A percentile compares a stretch with the other conserved stretches of the same genome.
These are phyloP conservation scores for Plenodomus lindquistii DNA, from an alignment of 2,329 filamentous ascomycete species.

Conservation along the genomic window DNA sequence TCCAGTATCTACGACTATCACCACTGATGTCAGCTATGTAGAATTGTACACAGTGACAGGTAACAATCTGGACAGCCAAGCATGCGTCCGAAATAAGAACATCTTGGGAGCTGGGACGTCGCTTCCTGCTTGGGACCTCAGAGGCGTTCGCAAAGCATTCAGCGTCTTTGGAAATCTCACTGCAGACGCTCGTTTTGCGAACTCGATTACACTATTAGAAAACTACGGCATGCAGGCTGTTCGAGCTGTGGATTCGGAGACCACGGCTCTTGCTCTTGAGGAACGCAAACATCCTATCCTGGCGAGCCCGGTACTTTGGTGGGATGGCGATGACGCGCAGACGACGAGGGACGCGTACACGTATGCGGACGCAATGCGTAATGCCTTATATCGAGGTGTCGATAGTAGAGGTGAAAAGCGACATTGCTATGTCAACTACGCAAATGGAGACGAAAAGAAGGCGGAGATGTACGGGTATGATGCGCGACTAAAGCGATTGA, in stretches of 20 bases:
- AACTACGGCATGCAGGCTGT: slow-evolving; percentile 28
- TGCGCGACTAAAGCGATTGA: slow-evolving; percentile 27
- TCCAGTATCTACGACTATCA: slow-evolving; percentile 5
- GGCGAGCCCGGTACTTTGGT: slow-evolving; percentile 18
- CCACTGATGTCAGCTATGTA: slow-evolving; percentile 15
- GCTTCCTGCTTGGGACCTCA: slow-evolving; percentile 19
- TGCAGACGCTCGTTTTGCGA: slow-evolving; percentile 21
- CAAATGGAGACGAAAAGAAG: slow-evolving; percentile 31
- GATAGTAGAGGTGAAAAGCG: slow-evolving; percentile 11
- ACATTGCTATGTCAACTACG: slow-evolving; percentile 42
- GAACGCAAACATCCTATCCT: slow-evolving; percentile 42
- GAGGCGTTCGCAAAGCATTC: slow-evolving; percentile 18
- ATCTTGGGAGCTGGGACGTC: slow-evolving; percentile 17
- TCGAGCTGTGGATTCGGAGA: slow-evolving; percentile 4
- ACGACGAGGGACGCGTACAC: slow-evolving; percentile 12
- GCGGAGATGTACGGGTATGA: slow-evolving; percentile 39
- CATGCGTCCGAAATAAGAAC: slow-evolving; percentile 16
- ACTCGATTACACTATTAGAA: slow-evolving; percentile 20
- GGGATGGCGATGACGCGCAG: slow-evolving; percentile 12
- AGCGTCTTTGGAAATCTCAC: slow-evolving; percentile 21
- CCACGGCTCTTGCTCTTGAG: slow-evolving; percentile 16
- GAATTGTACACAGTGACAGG: slow-evolving; percentile 19
- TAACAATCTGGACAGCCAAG: slow-evolving; percentile 14
- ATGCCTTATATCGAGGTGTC: slow-evolving; percentile 16
- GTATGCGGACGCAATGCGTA: slow-evolving; percentile 10